These are phyloP conservation scores for Leishmania guyanensis DNA, from an alignment of 208 protist genomes.

Conservation along the genomic window DNA sequence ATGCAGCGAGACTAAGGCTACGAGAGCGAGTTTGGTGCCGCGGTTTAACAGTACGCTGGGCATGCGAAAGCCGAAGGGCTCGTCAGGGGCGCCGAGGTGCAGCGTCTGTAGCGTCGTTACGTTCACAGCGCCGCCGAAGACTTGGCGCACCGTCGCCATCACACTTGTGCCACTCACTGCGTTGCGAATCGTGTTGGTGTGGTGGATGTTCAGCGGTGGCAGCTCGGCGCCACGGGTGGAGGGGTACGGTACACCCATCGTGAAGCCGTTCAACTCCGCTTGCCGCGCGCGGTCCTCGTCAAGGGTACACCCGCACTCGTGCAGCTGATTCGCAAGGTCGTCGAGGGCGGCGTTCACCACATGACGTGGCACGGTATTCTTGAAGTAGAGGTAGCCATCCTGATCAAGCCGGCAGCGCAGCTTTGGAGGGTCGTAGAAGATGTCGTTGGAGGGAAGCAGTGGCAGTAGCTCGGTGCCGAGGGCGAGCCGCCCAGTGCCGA, in stretches of 20 bases:
- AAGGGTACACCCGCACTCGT: conserved; percentile 56
- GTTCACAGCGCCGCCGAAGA: conserved; percentile 82
- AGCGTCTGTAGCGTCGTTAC: conserved; percentile 62
- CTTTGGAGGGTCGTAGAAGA: conserved; percentile 86
- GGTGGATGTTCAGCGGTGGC: conserved; percentile 59
- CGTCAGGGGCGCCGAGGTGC: conserved; percentile 66
- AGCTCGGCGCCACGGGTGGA: conserved; percentile 33
- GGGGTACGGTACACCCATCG: conserved; percentile 74
- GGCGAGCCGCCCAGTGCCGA: conserved; percentile 54
- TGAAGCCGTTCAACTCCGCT: conserved; percentile 55
- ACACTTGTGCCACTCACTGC: conserved; percentile 80
- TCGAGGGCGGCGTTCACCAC: conserved; percentile 60
- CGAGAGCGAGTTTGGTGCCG: conserved; percentile 80
- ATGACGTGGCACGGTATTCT: conserved; percentile 71
- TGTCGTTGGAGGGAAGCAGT: conserved; percentile 81
- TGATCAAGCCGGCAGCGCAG: conserved; percentile 80
- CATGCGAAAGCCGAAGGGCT: conserved; percentile 79
- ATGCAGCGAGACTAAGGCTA: conserved; percentile 77
- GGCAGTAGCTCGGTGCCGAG: conserved; percentile 70
- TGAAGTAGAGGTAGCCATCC: conserved; percentile 88
- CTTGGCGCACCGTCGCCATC: conserved; percentile 80
- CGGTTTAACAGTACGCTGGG: conserved; percentile 74
- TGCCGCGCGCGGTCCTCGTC: conserved; percentile 49
- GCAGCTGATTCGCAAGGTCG: conserved; percentile 72
- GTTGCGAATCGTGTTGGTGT: conserved; percentile 62